A percentile compares a stretch with the other conserved stretches of the same genome.
phyloP scores from a whole-genome alignment of 805 yeast genomes.

The Wickerhamomyces subpelliculosus region DNA sequence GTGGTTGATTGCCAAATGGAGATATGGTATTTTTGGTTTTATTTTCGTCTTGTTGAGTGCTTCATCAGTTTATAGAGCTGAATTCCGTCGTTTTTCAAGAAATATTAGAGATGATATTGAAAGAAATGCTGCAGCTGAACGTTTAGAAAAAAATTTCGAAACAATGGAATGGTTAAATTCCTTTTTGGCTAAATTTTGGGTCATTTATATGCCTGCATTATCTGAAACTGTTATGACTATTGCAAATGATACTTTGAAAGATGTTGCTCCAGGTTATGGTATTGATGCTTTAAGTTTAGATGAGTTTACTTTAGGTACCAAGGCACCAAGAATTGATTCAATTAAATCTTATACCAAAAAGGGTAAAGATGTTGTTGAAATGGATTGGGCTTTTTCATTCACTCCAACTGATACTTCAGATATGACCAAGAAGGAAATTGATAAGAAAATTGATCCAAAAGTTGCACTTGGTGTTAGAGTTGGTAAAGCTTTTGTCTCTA shows the following conservation, averaged over 20 bases:
- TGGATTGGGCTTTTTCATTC: constrained; percentile 81
- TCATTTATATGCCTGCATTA: constrained; percentile 79
- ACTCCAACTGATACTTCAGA: constrained; percentile 79
- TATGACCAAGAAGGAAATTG: constrained; percentile 72
- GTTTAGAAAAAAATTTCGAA: constrained; percentile 56
- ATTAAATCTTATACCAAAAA: constrained; percentile 67
- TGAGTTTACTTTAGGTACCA: constrained; percentile 74
- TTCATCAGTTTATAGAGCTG: constrained; percentile 62
- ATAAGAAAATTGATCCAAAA: constrained; percentile 68
- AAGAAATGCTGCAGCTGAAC: constrained; percentile 55
- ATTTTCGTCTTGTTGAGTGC: constrained; percentile 52
- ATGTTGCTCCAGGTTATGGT: constrained; percentile 77
- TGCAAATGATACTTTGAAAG: constrained; percentile 63
- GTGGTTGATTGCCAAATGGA: constrained; percentile 57
- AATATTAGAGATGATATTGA: constrained; percentile 71
- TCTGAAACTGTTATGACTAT: constrained; percentile 66
- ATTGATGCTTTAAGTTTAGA: constrained; percentile 68
- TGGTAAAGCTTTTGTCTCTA: constrained; percentile 76
- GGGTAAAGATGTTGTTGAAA: constrained; percentile 62
- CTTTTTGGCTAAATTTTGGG: constrained; percentile 78
- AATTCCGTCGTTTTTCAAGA: constrained; percentile 69
- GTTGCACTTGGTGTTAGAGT: constrained; percentile 75
- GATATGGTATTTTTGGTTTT: constrained; percentile 60
- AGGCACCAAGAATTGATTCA: constrained; percentile 68
- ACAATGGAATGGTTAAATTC: constrained; percentile 79